Evolutionary conservation across 768 basidiomycete genomes (phyloP), one percentile per base, ranked within the genome.

Genomic region (Auricularia cornea): DNA sequence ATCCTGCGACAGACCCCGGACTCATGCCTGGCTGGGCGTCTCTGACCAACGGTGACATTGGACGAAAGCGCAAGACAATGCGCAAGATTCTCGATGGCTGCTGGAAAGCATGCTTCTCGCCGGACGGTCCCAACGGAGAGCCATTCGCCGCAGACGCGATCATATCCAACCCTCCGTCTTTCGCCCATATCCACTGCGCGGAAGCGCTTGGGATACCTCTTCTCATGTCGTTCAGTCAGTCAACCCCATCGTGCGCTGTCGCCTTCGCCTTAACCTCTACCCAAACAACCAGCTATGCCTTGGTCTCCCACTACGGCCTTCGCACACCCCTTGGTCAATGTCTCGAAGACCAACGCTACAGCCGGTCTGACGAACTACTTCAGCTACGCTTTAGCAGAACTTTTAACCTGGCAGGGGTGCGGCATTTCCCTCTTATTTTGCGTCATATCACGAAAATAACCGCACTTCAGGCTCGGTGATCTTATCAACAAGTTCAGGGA

Each of bases 151-250:
- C 82, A 2, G 85, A 88, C 67, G 84, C 85, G 0, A 84, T 88
- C 54, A 85, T 88, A 54, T 82, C 82, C 33, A 88, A 88, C 69
- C 86, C 86, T n/a, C 86, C 86, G 0, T 78, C 83, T 3, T 88
- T 88, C 65, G 85, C 82, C 1, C 85, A 87, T 72, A 71, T 86
- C 3, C 85, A 87, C 64, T 82, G 85, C 59, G 85, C 85, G 2
- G 85, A 88, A 68, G 84, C 84, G 6, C 70, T 86, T 2, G 85
- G 85, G 1, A 76, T 86, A 28, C 84, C 84, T 3, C 70, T 86
- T 10, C 74, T 81, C 40, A 70, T 85, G 66, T 81, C 79, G 59
- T 86, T 87, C 70, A 86, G 83, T 85, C 62, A 64, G 82, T 1
- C 44, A 48, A 18, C 44, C 20, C 10, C 23, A 6, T 6, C 44